Evolutionary conservation across 2,329 filamentous ascomycete genomes (phyloP).

Genomic region (Stachybotrys chlorohalonatus): DNA sequence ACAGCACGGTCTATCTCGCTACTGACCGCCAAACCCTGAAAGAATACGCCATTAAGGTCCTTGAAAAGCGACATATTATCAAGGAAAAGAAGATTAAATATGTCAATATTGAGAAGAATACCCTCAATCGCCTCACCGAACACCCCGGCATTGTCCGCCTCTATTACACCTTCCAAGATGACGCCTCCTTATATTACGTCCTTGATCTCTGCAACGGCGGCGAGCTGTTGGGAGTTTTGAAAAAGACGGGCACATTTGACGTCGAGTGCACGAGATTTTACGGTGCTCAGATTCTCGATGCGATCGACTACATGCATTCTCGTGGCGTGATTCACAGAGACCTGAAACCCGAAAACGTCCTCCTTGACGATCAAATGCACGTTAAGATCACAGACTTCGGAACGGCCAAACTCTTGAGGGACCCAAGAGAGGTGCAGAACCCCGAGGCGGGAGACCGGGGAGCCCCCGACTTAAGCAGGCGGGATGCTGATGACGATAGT

Average conservation of each 20-base stretch:
- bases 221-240: conserved; percentile 84
- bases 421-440: conserved; percentile 30
- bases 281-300: conserved; percentile 88
- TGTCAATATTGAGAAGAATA: conserved; percentile 99
- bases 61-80: conserved; percentile 98
- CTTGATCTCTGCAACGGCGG: conserved; percentile 88
- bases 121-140: conserved; percentile 88
- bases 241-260: conserved; percentile 91
- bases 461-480: conserved; percentile 22
- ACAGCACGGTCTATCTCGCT: conserved; percentile 89
- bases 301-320: conserved; percentile 97
- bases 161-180: conserved; percentile 98
- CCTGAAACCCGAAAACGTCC: conserved; percentile 92
- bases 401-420: conserved; percentile 78
- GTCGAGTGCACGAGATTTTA: conserved; percentile 93
- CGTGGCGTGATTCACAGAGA: conserved; percentile 94
- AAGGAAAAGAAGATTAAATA: conserved; percentile 99
- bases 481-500: conserved; percentile 41
- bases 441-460: conserved; percentile 29
- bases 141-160: conserved; percentile 93
- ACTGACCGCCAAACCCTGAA: conserved; percentile 90
- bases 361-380: conserved; percentile 92
- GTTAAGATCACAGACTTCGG: conserved; percentile 99
- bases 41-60: conserved; percentile 95
- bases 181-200: conserved; percentile 92